These are phyloP conservation scores for Aspergillus sp. DNA, from an alignment of 2,329 filamentous ascomycete genomes.

Conservation along the genomic window DNA sequence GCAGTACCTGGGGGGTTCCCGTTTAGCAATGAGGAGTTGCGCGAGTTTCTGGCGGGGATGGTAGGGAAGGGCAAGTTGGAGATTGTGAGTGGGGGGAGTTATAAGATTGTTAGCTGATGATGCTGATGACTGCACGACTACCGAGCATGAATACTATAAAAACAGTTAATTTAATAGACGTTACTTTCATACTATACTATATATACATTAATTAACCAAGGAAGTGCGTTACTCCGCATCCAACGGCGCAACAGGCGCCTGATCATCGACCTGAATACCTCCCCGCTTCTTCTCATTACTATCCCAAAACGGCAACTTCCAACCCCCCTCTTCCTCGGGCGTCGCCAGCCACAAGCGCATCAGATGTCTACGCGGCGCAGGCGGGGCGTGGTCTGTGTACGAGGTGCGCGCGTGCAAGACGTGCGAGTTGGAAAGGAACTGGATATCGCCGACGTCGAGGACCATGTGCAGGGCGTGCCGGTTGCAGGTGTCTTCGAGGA, in stretches of 20 bases:
- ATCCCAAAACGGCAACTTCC: conserved; percentile 79
- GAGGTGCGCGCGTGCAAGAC: conserved; percentile 76
- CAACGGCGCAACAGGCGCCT: conserved; percentile 66
- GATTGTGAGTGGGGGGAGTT: conserved; percentile 61
- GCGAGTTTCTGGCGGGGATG: conserved; percentile 74
- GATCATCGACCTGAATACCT: conserved; percentile 83
- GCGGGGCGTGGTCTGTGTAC: conserved; percentile 68
- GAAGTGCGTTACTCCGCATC: conserved; percentile 63
- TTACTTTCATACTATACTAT: background rate
- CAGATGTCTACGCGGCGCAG: conserved; percentile 67
- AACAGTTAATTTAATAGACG: no score
- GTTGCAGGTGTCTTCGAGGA: conserved; percentile 73
- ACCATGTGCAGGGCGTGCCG: conserved; percentile 76
- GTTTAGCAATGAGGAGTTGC: conserved; percentile 83
- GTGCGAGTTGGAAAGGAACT: conserved; percentile 78
- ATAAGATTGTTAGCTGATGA: conserved; percentile 45
- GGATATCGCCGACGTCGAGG: conserved; percentile 80
- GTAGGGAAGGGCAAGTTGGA: conserved; percentile 68
- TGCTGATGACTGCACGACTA: no score
- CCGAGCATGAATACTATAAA: no score
- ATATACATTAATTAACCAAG: background rate
- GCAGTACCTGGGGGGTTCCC: conserved; percentile 81
- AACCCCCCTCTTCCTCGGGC: conserved; percentile 76
- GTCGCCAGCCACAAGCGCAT: conserved; percentile 82
- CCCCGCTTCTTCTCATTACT: conserved; percentile 79